Evolutionary conservation across 2,329 filamentous ascomycete genomes (phyloP).

Genomic region (Teratosphaeria destructans): DNA sequence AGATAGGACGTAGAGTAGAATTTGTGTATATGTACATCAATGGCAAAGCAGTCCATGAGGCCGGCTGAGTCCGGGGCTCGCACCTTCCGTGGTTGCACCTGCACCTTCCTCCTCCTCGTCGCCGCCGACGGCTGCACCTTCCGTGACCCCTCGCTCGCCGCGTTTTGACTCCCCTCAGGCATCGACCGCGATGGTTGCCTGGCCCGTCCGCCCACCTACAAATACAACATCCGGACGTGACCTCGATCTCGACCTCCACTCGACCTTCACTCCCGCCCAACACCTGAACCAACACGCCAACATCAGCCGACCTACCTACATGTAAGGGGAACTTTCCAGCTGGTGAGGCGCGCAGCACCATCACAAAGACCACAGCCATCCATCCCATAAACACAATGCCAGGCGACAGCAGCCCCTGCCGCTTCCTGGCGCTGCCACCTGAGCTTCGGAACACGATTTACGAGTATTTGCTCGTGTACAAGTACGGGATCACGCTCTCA

Average conservation of each 20-base stretch:
- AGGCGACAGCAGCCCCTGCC: not conserved
- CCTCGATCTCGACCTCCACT: not conserved
- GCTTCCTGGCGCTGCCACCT: not conserved
- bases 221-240: not conserved
- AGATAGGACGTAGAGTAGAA: conserved; percentile 1
- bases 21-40: not conserved
- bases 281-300: not conserved
- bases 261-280: not conserved
- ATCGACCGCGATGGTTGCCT: not conserved
- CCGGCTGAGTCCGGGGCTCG: not conserved
- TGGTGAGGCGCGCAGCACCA: not conserved
- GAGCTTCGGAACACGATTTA: not conserved
- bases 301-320: not conserved
- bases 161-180: not conserved
- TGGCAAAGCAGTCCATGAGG: not conserved
- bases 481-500: not conserved
- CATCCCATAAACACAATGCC: not conserved
- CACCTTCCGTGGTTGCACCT: not conserved
- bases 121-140: not conserved
- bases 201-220: not conserved
- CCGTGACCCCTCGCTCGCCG: not conserved
- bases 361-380: not conserved
- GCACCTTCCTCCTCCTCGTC: not conserved
- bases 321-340: not conserved
- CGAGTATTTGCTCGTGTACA: not conserved